Evolutionary conservation across 805 yeast species (phyloP), one percentile per base, ranked within the genome.

Genomic region (Yarrowia bubula): DNA sequence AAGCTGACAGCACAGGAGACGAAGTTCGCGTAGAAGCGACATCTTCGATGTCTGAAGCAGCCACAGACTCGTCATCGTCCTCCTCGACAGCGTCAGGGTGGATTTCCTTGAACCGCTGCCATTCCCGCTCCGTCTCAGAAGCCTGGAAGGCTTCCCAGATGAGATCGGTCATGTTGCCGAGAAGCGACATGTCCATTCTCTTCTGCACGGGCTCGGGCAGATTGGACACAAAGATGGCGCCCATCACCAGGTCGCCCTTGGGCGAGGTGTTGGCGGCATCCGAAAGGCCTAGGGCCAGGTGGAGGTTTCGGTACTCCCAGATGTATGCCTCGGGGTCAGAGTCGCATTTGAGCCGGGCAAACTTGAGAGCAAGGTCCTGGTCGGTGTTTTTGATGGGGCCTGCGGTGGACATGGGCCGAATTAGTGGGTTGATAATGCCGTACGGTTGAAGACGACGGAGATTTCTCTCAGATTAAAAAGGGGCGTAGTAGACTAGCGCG

Each of bases 81-180:
- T 58, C 64, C 64, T 58, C 64, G 35, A 58, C 51, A 3, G 64
- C 64, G 35, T 58, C 64, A 11, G 64, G 64, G 35, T 58, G 50
- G 15, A n/a, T 15, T 10, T 33, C 64, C 51, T 58, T 58, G 42
- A 58, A 58, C 4, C 51, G 50, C 35, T 58, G 64, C 64, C 64
- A 58, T 32, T 58, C 64, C 1, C 64, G 50, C 35, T 58, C 64
- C 14, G 64, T 58, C 44, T 58, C 64, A 22, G 51, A 43, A 8
- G 64, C 64, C 64, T 58, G 64, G 51, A 58, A 58, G 28, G 64
- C 64, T 10, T 58, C 64, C 64, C 64, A 58, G 46, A 58, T 58
- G 51, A 58, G 51, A 58, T 58, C 64, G 35, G 64, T 58, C 64
- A 58, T 58, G 64, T 58, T 58, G 8, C 64, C 64, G 35, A 58